Evolutionary conservation across 208 protist genomes (phyloP), one percentile per base, ranked within the genome.

Genomic region (Acanthamoeba healyi): DNA sequence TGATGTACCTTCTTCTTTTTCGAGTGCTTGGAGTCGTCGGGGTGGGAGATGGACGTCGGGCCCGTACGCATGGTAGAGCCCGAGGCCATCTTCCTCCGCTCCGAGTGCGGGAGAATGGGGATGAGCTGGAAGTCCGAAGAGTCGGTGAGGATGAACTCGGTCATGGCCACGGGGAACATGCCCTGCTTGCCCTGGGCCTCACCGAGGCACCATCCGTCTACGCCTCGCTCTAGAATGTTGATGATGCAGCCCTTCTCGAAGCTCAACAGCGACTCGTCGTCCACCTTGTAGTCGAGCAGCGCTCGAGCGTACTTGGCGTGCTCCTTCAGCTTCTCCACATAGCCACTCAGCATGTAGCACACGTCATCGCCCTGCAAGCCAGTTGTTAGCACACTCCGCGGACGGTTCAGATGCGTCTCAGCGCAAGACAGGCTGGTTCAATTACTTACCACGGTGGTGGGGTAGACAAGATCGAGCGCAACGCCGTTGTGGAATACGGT

Each of bases 241-340:
- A 86, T 54, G 77, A 86, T 86, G 44, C 7, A 7, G 44, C 32
- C 77, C 32, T 86, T 86, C n/a, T 86, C 77, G 44, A 86, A 86
- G 36, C 77, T 86, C 36, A 86, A 24, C 7, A 86, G 77, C 40
- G 19, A 24, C 32, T 86, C 77, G 32, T 86, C 77, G n/a, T 86
- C 77, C 12, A 86, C 77, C 77, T 86, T 38, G 32, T 86, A 86
- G 44, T 86, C 77, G 22, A 38, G 77, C 32, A 86, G 40, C n/a
- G 77, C 77, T n/a, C 32, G 19, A 6, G 77, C 77, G 44, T 46
- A 86, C 77, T 51, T 86, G 77, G 77, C 19, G 77, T 61, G 56
- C n/a, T 44, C 44, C 32, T 86, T 86, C 12, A 86, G 77, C 24
- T 86, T 29, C 14, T 54, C 32, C 7, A 34, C 77, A 46, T 86